phyloP scores from a whole-genome alignment of 2,329 filamentous ascomycete species.

The Fusarium gaditjirri region DNA sequence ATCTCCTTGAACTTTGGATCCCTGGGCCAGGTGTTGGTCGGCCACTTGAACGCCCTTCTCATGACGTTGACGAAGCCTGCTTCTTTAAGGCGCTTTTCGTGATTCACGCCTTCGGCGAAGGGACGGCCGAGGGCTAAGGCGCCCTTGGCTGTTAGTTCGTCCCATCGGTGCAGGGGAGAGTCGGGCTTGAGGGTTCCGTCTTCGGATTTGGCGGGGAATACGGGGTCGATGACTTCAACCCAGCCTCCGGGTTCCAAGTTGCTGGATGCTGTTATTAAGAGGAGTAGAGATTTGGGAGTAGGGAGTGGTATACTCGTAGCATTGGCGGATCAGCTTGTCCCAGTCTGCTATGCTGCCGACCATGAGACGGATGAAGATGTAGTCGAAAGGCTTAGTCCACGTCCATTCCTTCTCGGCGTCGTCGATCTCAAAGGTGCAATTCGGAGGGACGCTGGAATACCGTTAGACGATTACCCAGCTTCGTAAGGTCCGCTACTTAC shows the following conservation, averaged over 20 bases:
- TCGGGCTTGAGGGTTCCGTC: slow-evolving; percentile 16
- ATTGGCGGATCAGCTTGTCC: slow-evolving; percentile 5
- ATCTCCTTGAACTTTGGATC: slow-evolving; percentile 24
- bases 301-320: background rate
- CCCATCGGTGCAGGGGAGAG: slow-evolving; percentile 17
- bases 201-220: slow-evolving; percentile 29
- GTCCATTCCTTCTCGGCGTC: slow-evolving; percentile 31
- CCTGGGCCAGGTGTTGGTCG: slow-evolving; percentile 23
- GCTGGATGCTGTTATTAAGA: accelerated
- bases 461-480: accelerated
- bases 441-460: background rate
- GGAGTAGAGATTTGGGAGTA: accelerated
- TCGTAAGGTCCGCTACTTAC: accelerated
- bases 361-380: slow-evolving; percentile 31
- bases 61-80: slow-evolving; percentile 19
- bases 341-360: slow-evolving; percentile 29
- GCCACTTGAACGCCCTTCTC: slow-evolving; percentile 11
- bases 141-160: slow-evolving; percentile 17
- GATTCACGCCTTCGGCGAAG: slow-evolving; percentile 3
- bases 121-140: slow-evolving; percentile 7
- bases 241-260: slow-evolving; percentile 24
- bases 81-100: slow-evolving; percentile 12
- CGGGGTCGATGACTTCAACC: slow-evolving; percentile 32
- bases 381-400: slow-evolving; percentile 19
- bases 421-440: slow-evolving; percentile 25